Conservation (phyloP, 2,329 filamentous ascomycete species). For the Aspergillus melleus region DNA sequence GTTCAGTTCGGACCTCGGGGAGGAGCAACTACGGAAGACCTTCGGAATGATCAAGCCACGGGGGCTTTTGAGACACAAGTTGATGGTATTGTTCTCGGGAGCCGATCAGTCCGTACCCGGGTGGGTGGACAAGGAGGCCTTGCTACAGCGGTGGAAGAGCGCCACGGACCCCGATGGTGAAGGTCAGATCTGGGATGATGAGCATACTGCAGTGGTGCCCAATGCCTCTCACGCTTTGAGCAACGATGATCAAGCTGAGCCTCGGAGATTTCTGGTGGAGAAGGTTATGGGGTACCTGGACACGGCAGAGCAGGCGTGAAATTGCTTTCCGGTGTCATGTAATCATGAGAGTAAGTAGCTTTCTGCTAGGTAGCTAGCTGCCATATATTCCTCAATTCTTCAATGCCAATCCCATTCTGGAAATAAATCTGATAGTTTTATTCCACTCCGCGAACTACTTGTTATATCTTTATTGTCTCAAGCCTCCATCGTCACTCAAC, state of each 20-base stretch:
- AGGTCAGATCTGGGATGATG: slow-evolving; percentile 47
- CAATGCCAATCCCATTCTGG: too few species aligned
- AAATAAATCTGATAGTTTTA: too few species aligned
- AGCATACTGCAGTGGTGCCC: slow-evolving; percentile 49
- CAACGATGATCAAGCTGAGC: slow-evolving; percentile 36
- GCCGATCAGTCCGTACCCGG: slow-evolving; percentile 48
- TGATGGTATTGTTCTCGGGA: slow-evolving; percentile 50
- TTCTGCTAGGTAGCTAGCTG: too few species aligned
- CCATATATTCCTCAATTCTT: too few species aligned
- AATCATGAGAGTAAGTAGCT: too few species aligned
- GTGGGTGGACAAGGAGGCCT: slow-evolving; percentile 47
- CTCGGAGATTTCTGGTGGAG: slow-evolving; percentile 25
- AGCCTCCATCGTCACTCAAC: too few species aligned
- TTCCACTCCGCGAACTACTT: too few species aligned
- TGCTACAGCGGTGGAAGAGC: slow-evolving; percentile 44
- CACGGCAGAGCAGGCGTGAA: neutral
- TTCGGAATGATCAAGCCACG: slow-evolving; percentile 57
- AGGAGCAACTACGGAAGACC: slow-evolving; percentile 56
- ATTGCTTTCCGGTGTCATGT: too few species aligned
- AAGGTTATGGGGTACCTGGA: slow-evolving; percentile 29
- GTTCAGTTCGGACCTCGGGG: slow-evolving; percentile 72
- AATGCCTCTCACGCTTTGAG: slow-evolving; percentile 38
- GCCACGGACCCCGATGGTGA: slow-evolving; percentile 36
- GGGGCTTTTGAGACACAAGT: slow-evolving; percentile 40
- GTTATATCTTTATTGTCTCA: too few species aligned